These are phyloP conservation scores for Xylaria sp. DNA, from an alignment of 2,329 filamentous ascomycete species.

Conservation along the genomic window DNA sequence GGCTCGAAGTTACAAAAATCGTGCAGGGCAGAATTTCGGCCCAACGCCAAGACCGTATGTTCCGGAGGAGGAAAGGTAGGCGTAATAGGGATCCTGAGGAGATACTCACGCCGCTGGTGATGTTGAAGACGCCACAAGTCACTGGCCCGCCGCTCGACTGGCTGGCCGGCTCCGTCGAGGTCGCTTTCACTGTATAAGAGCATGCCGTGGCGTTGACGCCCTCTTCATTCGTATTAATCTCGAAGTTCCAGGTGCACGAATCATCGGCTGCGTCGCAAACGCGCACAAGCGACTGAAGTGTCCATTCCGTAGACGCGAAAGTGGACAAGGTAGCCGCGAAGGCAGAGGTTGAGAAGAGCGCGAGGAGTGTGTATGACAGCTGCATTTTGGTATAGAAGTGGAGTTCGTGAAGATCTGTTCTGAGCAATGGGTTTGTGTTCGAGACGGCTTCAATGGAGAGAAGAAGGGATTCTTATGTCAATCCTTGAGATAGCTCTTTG, in stretches of 20 bases:
- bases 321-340: constrained; percentile 43
- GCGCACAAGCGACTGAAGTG: constrained; percentile 53
- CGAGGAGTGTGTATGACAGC: constrained; percentile 40
- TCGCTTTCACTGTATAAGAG: constrained; percentile 52
- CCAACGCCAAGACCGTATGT: not conserved
- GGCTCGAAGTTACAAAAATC: not conserved
- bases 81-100: not conserved
- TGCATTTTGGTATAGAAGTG: constrained; percentile 48
- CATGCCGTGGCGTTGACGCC: constrained; percentile 51
- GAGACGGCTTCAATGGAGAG: not conserved
- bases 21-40: not conserved
- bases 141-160: constrained; percentile 52
- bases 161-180: constrained; percentile 45
- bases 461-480: constrained; percentile 15
- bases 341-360: constrained; percentile 41
- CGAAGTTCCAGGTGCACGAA: constrained; percentile 56
- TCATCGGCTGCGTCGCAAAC: constrained; percentile 53
- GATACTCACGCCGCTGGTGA: constrained; percentile 58
- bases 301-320: constrained; percentile 52
- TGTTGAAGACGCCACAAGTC: constrained; percentile 60
- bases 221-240: constrained; percentile 51
- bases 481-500: not conserved
- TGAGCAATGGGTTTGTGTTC: not conserved
- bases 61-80: not conserved
- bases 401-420: not conserved